Evolutionary conservation across 177 flowering plant genomes (phyloP).

Genomic region (Vitis hybrid): DNA sequence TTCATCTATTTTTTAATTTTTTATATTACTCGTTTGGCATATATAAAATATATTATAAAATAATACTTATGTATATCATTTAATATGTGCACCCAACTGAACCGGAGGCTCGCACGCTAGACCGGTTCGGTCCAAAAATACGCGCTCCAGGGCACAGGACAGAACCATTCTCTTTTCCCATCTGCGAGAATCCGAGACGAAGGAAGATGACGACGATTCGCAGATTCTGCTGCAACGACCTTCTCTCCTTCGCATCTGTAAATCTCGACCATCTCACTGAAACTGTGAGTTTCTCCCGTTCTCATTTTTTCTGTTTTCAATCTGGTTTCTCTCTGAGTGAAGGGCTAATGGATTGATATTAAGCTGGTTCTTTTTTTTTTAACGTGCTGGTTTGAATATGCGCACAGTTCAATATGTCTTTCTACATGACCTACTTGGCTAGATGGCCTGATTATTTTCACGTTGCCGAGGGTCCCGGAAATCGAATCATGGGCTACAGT

Average conservation of each 20-base stretch:
- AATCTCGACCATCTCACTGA: constrained; percentile 94
- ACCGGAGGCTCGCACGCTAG: too few species aligned
- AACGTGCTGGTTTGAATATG: background rate
- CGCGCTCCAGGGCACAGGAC: too few species aligned
- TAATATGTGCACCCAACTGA: too few species aligned
- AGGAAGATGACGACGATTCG: constrained; percentile 80
- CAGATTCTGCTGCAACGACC: constrained; percentile 94
- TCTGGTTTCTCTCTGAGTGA: background rate
- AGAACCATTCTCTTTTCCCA: background rate
- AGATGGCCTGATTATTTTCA: constrained; percentile 97
- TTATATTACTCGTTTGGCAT: too few species aligned
- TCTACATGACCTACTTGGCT: constrained; percentile 94
- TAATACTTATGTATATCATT: too few species aligned
- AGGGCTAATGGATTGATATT: background rate
- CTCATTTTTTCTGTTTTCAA: background rate
- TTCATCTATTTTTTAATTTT: too few species aligned
- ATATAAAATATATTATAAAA: too few species aligned
- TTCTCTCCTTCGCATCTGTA: constrained; percentile 82
- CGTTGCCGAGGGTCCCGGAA: constrained; percentile 89
- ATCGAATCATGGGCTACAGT: constrained; percentile 94
- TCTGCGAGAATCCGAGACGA: constrained; percentile 9
- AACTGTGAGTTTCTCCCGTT: constrained; percentile 47
- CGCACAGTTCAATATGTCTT: constrained; percentile 94
- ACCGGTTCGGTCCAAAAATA: too few species aligned
- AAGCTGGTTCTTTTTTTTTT: background rate